These are phyloP conservation scores for Vitis rupestris DNA, from an alignment of 164 flowering plant species.

Conservation along the genomic window DNA sequence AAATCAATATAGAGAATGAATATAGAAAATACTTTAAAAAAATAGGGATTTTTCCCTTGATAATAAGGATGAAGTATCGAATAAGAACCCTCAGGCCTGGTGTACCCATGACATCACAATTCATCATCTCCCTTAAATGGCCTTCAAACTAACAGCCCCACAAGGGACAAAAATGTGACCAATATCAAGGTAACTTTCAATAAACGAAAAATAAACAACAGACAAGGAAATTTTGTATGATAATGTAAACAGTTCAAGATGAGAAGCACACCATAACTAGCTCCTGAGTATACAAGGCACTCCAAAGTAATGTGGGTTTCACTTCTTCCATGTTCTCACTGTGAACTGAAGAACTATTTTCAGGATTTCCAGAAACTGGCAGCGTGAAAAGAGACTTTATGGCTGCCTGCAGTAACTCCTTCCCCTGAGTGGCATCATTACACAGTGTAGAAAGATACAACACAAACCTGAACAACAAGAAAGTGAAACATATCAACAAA, in stretches of 20 bases:
- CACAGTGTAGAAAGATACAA: constrained; percentile 71
- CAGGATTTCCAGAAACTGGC: constrained; percentile 31
- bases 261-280: constrained; percentile 44
- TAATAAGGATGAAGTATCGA: too few species aligned
- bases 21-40: too few species aligned
- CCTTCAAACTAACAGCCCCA: not conserved
- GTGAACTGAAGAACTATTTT: constrained; percentile 20
- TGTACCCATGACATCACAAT: too few species aligned
- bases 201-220: too few species aligned
- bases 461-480: constrained; percentile 61
- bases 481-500: not conserved
- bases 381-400: constrained; percentile 44
- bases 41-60: too few species aligned
- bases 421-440: constrained; percentile 59
- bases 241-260: not conserved
- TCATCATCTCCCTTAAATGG: not conserved
- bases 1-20: too few species aligned
- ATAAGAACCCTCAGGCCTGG: too few species aligned
- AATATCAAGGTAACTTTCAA: too few species aligned
- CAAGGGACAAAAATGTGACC: not conserved
- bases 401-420: constrained; percentile 50
- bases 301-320: constrained; percentile 70
- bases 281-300: constrained; percentile 70
- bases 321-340: constrained; percentile 29
- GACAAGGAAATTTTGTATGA: not conserved